A percentile compares a stretch with the other conserved stretches of the same genome.
phyloP scores from a whole-genome alignment of 2,329 filamentous ascomycete genomes.

The Diplodia scrobiculata region DNA sequence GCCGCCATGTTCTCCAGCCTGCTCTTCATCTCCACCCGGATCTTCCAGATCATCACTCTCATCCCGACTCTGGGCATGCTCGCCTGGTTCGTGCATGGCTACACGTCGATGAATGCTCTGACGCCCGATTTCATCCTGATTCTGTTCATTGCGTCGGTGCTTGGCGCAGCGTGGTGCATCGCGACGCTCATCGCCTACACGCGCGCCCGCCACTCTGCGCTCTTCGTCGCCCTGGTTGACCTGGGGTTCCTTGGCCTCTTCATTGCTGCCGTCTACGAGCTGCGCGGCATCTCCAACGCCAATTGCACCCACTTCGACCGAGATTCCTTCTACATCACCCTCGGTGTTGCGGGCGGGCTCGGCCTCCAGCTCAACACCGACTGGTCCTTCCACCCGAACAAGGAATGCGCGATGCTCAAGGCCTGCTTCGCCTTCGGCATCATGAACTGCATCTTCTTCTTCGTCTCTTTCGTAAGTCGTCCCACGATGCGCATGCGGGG shows the following conservation, averaged over 20 bases:
- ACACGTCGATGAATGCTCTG: slow-evolving; percentile 58
- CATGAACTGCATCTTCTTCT: slow-evolving; percentile 82
- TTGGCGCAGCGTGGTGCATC: slow-evolving; percentile 63
- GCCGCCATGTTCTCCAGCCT: slow-evolving; percentile 50
- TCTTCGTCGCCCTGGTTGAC: slow-evolving; percentile 64
- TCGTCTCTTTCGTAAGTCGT: slow-evolving; percentile 65
- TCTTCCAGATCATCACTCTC: slow-evolving; percentile 63
- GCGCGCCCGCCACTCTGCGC: slow-evolving; percentile 60
- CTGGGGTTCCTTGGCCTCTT: slow-evolving; percentile 65
- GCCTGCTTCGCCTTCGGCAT: slow-evolving; percentile 85
- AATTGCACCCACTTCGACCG: slow-evolving; percentile 66
- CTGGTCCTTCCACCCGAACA: slow-evolving; percentile 62
- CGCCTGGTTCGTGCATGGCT: slow-evolving; percentile 64
- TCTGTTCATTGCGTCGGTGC: slow-evolving; percentile 65
- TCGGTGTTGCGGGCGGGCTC: slow-evolving; percentile 65
- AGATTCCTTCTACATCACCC: slow-evolving; percentile 58
- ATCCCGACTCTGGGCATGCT: slow-evolving; percentile 66
- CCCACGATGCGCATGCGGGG: slow-evolving; percentile 12
- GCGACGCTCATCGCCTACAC: slow-evolving; percentile 63
- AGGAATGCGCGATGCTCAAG: slow-evolving; percentile 90
- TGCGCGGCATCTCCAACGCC: slow-evolving; percentile 60
- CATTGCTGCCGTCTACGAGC: slow-evolving; percentile 61
- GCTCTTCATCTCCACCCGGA: slow-evolving; percentile 63
- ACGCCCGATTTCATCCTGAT: slow-evolving; percentile 64
- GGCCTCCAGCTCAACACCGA: slow-evolving; percentile 50